Evolutionary conservation across 495 filamentous ascomycete species (phyloP), one percentile per base, ranked within the genome.

Genomic region (Monascus purpureus): DNA sequence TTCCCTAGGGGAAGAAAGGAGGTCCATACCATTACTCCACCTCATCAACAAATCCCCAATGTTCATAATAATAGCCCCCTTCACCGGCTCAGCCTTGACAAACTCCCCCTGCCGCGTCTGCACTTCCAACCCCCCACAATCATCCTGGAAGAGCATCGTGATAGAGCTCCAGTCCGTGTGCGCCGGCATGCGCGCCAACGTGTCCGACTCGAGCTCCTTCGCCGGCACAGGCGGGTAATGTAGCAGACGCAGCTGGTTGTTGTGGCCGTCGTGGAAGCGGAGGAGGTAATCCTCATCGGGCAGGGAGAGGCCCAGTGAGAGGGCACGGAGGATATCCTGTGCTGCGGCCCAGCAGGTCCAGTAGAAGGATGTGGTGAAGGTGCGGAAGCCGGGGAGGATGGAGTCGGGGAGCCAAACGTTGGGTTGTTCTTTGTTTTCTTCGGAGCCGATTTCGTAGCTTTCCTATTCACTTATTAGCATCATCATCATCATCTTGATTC

Each of bases 401-500:
- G 58, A 44, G 20, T 75, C 62, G 1, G 67, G 63, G 1, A 70
- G 42, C 74, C 74, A 80, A 33, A 75, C 58, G 38, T 79, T 81
- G 18, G 58, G 60, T 53, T 74, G 55, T 18, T 41, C 25, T 16
- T 33, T 23, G 31, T 65, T 61, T 2, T 55, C 41, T 31, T 66
- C 50, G 23, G 66, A 69, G 3, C 73, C 75, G 25, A 68, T 64
- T 36, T 81, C 76, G 42, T 70, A 73, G 31, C 64, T 70, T 58
- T 81, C 76, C 67, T 73, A 31, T 11, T 27, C 11, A 24, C 22
- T 6, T 6, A 11, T 24, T 11, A 24, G 22, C 22, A 24, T 11
- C 11, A 24, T 24, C n/a, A n/a, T n/a, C n/a, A n/a, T n/a, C n/a
- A n/a, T n/a, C n/a, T n/a, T n/a, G n/a, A n/a, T n/a, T n/a, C n/a